These are phyloP conservation scores for Wilcoxina mikolae DNA, from an alignment of 495 filamentous ascomycete species.

Conservation along the genomic window DNA sequence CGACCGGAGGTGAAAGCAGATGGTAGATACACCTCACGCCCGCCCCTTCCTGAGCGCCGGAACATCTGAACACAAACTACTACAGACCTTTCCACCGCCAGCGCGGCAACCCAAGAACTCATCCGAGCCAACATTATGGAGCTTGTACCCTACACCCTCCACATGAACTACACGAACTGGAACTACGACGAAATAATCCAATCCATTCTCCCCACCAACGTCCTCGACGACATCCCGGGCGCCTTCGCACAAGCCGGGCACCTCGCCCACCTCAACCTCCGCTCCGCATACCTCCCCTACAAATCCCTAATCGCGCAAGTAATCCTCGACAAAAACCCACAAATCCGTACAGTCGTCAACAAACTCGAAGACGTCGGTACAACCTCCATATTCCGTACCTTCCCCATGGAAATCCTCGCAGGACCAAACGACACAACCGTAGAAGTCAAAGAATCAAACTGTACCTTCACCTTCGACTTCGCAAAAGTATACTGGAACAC, in stretches of 20 bases:
- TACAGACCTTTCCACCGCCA: slow-evolving; percentile 43
- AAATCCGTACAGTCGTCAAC: slow-evolving; percentile 80
- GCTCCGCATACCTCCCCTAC: slow-evolving; percentile 62
- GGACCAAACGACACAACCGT: slow-evolving; percentile 71
- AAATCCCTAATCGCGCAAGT: slow-evolving; percentile 71
- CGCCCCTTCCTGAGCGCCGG: background rate
- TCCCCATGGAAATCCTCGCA: slow-evolving; percentile 79
- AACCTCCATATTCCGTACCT: slow-evolving; percentile 77
- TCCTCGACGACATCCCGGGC: slow-evolving; percentile 61
- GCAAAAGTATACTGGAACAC: slow-evolving; percentile 96
- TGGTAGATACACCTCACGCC: slow-evolving; percentile 38
- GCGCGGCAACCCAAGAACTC: slow-evolving; percentile 49
- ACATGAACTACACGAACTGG: slow-evolving; percentile 76
- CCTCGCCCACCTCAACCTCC: slow-evolving; percentile 83
- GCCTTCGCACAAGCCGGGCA: slow-evolving; percentile 82
- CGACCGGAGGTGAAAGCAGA: slow-evolving; percentile 49
- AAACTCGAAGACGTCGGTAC: slow-evolving; percentile 79
- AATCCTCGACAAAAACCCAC: slow-evolving; percentile 69
- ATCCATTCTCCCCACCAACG: slow-evolving; percentile 55
- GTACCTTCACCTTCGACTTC: slow-evolving; percentile 56
- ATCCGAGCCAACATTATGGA: slow-evolving; percentile 49
- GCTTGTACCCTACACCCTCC: slow-evolving; percentile 57
- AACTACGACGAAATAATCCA: slow-evolving; percentile 70
- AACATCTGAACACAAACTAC: background rate
- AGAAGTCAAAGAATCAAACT: slow-evolving; percentile 48